Evolutionary conservation across 441 rosid species (phyloP), one percentile per base, ranked within the genome.

Genomic region (Mallotus repandus): DNA sequence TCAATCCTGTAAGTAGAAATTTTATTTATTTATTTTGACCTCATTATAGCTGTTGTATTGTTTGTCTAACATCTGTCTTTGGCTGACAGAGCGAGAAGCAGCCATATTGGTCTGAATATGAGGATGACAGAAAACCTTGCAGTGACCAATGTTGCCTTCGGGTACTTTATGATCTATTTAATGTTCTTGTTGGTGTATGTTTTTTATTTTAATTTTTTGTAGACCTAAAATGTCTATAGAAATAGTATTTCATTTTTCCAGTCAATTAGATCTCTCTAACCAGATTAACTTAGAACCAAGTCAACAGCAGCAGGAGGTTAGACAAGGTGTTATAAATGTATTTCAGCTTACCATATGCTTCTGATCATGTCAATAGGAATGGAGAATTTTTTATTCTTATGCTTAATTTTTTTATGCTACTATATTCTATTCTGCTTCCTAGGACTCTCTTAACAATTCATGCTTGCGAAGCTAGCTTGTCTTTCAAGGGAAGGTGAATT

Each of bases 81-180:
- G 32, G 70, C 77, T 81, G 73, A 67, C 89, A 92, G 99, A 84
- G 84, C 76, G 93, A 89, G 80, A 87, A 83, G 71, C 87, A 77
- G 73, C 74, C 88, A 60, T 80, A 81, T 82, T 81, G 85, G 80
- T 77, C 82, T 56, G 90, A 87, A 79, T 74, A 83, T 77, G 92
- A 89, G 83, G 92, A 88, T 78, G 92, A 85, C 68, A 73, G 81
- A 78, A 78, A 83, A 66, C 91, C 90, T 77, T 95, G 99, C 76
- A 80, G 91, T 63, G 86, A 89, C 56, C 87, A 82, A 19, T 95
- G 99, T 84, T 87, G 84, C 82, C 91, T 92, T 75, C 80, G 67
- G 89, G 99, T 91, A 63, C 77, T 54, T 68, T 69, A 76, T 19
- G 29, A 56, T 79, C 32, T 75, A 43, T 18, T 41, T 45, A 32